Evolutionary conservation across 768 basidiomycete species (phyloP).

Genomic region (Paxillus involutus): DNA sequence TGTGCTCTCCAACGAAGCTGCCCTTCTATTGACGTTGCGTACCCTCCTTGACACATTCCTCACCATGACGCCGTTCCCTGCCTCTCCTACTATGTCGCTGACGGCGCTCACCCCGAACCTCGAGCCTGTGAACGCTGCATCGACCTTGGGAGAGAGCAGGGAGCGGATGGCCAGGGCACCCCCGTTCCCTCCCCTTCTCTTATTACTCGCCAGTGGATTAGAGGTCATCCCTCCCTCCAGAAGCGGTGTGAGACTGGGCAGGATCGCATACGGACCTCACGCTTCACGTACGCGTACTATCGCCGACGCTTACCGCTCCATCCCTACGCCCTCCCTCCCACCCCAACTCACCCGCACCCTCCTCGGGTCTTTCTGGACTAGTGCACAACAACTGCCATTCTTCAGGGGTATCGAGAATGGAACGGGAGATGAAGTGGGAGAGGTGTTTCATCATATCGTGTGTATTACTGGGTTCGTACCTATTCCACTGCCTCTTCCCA

Average conservation of each 20-base stretch:
- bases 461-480: conserved; percentile 46
- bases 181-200: conserved; percentile 30
- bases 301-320: not conserved
- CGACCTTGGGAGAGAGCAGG: conserved; percentile 3
- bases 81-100: conserved; percentile 21
- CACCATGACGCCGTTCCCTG: conserved; percentile 32
- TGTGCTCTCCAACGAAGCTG: not conserved
- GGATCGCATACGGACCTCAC: conserved; percentile 21
- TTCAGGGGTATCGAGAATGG: conserved; percentile 20
- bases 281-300: not conserved
- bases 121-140: not conserved
- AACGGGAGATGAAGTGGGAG: conserved; percentile 30
- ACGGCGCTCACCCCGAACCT: conserved; percentile 12
- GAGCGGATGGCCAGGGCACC: conserved; percentile 31
- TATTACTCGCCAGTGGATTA: conserved; percentile 20
- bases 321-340: conserved; percentile 33
- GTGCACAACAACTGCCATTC: conserved; percentile 14
- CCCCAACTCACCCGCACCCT: conserved; percentile 30
- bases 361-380: conserved; percentile 16
- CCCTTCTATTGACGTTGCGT: conserved; percentile 21
- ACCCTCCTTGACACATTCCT: conserved; percentile 34
- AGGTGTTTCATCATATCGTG: conserved; percentile 42
- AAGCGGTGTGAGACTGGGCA: conserved; percentile 16
- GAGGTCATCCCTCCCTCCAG: conserved; percentile 20
- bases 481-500: conserved; percentile 16